Conservation (phyloP, 2,329 filamentous ascomycete genomes). For the Alternaria arbusti region DNA sequence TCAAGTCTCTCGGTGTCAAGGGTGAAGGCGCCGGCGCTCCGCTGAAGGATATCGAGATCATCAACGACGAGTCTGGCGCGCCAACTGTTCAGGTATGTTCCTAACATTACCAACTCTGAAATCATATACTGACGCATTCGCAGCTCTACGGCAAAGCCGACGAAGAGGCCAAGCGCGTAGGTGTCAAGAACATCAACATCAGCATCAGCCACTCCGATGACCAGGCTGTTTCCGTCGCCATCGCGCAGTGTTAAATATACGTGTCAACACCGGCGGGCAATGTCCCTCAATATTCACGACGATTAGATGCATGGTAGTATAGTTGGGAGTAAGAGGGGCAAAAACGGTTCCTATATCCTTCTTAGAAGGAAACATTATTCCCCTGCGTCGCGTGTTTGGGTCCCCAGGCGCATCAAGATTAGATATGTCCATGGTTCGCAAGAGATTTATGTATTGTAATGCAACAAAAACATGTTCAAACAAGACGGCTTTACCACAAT, state of each 20-base stretch:
- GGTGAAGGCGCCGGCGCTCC: slow-evolving; percentile 88
- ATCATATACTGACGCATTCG: slow-evolving; percentile 17
- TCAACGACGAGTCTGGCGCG: slow-evolving; percentile 78
- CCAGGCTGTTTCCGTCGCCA: slow-evolving; percentile 93
- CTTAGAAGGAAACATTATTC: neutral
- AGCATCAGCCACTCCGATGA: slow-evolving; percentile 95
- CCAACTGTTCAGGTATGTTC: slow-evolving; percentile 81
- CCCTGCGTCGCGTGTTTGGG: neutral
- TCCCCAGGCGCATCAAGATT: neutral
- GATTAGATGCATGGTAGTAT: neutral
- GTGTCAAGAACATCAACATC: slow-evolving; percentile 86
- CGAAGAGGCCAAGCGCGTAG: slow-evolving; percentile 80
- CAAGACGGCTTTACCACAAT: neutral
- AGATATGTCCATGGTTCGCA: slow-evolving; percentile 3
- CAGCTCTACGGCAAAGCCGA: slow-evolving; percentile 88
- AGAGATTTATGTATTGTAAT: slow-evolving; percentile 12
- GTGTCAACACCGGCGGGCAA: neutral
- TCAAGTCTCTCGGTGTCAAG: slow-evolving; percentile 90
- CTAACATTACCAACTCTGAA: neutral
- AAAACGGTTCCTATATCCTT: too few relatives aligned
- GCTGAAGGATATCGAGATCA: slow-evolving; percentile 93
- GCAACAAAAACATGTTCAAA: slow-evolving; percentile 3
- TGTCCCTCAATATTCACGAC: neutral
- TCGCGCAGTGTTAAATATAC: slow-evolving; percentile 71
- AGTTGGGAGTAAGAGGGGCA: neutral